A percentile compares a stretch with the other conserved stretches of the same genome.
These are phyloP conservation scores for Malus asiatica DNA, from an alignment of 306 rosid genomes.

Conservation along the genomic window DNA sequence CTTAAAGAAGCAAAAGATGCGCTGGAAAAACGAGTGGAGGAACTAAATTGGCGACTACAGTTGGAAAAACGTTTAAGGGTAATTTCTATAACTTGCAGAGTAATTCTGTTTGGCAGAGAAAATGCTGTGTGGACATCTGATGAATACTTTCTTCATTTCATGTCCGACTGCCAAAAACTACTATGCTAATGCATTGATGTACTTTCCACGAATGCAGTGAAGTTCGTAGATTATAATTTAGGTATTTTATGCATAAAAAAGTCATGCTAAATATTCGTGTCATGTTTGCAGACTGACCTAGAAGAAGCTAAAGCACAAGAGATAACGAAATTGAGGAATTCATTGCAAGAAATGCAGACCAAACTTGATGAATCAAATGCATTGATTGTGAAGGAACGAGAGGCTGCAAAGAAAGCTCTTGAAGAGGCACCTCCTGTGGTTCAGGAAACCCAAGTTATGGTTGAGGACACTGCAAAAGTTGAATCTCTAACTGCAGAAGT, in stretches of 20 bases:
- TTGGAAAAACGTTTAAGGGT: slow-evolving; percentile 83
- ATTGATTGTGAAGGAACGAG: slow-evolving; percentile 54
- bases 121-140: slow-evolving; percentile 13
- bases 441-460: slow-evolving; percentile 65
- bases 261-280: slow-evolving; percentile 13
- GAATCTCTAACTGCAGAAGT: slow-evolving; percentile 63
- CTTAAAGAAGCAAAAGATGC: slow-evolving; percentile 84
- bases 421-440: slow-evolving; percentile 77
- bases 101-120: slow-evolving; percentile 10
- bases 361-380: slow-evolving; percentile 65
- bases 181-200: neutral
- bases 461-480: slow-evolving; percentile 70
- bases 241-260: neutral
- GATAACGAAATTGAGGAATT: slow-evolving; percentile 62
- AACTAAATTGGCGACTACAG: slow-evolving; percentile 86
- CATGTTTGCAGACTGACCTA: slow-evolving; percentile 61
- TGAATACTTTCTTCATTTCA: neutral
- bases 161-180: neutral
- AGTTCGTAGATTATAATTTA: neutral
- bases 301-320: slow-evolving; percentile 85
- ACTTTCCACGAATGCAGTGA: neutral
- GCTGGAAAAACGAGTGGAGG: slow-evolving; percentile 78
- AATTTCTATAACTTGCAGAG: slow-evolving; percentile 22
- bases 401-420: slow-evolving; percentile 48
- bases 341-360: slow-evolving; percentile 55